Conservation (phyloP, 2,329 filamentous ascomycete species). For the Myotisia sp. region DNA sequence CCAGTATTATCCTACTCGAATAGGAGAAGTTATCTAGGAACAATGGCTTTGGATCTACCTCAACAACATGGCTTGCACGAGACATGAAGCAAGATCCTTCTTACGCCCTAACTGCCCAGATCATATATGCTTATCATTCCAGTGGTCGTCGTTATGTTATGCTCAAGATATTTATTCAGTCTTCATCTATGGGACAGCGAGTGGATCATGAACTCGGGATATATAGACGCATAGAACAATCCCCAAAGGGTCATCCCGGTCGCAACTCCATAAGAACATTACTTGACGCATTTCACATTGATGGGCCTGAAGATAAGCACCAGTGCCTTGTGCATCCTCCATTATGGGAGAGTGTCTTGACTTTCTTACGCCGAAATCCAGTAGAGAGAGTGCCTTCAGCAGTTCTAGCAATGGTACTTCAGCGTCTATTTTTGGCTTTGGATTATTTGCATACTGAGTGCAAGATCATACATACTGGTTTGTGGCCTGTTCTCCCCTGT, state of each 20-base stretch:
- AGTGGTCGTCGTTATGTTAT: conserved; percentile 19
- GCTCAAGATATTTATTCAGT: conserved; percentile 20
- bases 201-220: conserved; percentile 29
- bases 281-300: conserved; percentile 19
- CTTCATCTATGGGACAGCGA: conserved; percentile 18
- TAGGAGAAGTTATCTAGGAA: conserved; percentile 19
- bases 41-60: conserved; percentile 24
- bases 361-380: conserved; percentile 10
- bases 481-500: not conserved
- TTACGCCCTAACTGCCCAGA: conserved; percentile 1
- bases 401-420: conserved; percentile 8
- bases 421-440: conserved; percentile 8
- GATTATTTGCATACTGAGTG: conserved; percentile 31
- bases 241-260: conserved; percentile 18
- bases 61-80: conserved; percentile 25
- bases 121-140: conserved; percentile 5
- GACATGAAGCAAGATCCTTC: conserved; percentile 11
- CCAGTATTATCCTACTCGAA: conserved; percentile 19
- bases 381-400: conserved; percentile 9
- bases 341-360: conserved; percentile 12
- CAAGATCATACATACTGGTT: conserved; percentile 17
- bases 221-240: conserved; percentile 27
- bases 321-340: conserved; percentile 16
- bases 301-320: conserved; percentile 14
- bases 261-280: conserved; percentile 16